phyloP scores from a whole-genome alignment of 1,284 basidiomycete genomes.

The Pseudomicrostroma phylloplanum region DNA sequence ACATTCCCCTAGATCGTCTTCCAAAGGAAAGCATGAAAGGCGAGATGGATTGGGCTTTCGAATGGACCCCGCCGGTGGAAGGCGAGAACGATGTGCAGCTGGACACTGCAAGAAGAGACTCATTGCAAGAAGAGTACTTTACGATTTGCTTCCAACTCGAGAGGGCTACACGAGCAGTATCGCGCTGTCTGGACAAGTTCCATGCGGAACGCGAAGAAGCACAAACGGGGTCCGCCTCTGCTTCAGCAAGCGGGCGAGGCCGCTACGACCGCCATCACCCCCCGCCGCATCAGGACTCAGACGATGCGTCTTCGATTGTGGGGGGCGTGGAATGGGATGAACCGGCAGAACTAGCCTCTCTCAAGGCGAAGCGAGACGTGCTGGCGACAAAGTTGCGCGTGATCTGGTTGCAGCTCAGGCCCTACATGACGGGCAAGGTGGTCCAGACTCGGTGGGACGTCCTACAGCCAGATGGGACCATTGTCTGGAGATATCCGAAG shows the following conservation, averaged over 20 bases:
- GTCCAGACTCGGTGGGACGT: conserved; percentile 33
- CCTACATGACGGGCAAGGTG: conserved; percentile 35
- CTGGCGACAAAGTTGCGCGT: conserved; percentile 41
- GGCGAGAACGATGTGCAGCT: conserved; percentile 35
- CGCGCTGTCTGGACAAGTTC: conserved; percentile 7
- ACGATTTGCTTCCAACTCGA: conserved; percentile 33
- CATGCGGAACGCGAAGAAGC: not conserved
- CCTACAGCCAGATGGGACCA: conserved; percentile 24
- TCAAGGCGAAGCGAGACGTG: conserved; percentile 38
- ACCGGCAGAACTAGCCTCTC: not conserved
- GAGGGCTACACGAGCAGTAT: conserved; percentile 28
- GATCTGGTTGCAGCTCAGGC: conserved; percentile 35
- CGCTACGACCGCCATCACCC: not conserved
- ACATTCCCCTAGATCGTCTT: conserved; percentile 30
- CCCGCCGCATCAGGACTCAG: not conserved
- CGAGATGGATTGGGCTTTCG: conserved; percentile 31
- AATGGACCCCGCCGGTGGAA: conserved; percentile 17
- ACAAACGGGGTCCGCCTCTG: not conserved
- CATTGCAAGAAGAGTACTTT: conserved; percentile 20
- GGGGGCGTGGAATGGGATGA: conserved; percentile 5
- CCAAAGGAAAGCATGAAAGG: conserved; percentile 33
- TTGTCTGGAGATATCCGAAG: conserved; percentile 34
- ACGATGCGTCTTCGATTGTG: conserved; percentile 1
- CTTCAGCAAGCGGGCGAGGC: not conserved
- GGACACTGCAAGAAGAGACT: conserved; percentile 19